Base-by-base conservation (phyloP, 2,329 filamentous ascomycete species). In the Talaromyces sp. region DNA sequence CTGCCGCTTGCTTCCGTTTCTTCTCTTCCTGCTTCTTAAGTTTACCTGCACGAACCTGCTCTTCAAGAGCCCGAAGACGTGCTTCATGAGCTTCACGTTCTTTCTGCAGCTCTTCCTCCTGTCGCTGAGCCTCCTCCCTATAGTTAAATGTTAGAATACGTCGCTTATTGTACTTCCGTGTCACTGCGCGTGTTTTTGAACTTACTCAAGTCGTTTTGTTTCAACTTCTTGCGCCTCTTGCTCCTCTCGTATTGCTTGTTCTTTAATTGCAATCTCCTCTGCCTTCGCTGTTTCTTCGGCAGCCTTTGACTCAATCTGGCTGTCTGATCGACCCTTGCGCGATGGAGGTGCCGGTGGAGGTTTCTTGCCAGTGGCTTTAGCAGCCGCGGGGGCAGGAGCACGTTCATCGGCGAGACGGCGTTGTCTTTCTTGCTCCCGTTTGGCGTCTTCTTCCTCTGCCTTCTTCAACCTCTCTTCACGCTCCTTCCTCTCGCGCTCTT, bases 11-110 rank as follows among this genome's bases (percentile, higher is more conserved):
- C 79, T 91, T 94, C 66, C 84, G 88, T 62, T 87, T 89, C 80
- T 96, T 97, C 77, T 97, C 94, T 73, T 99, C 94, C 65, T 95
- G 89, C 75, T 96, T 97, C 80, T 91, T 93, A 54, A 97, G 77
- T 78, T 97, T 99, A 67, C 92, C 91, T 70, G 92, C 89, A 62
- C 87, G 87, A 54, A 97, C 91, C 73, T 97, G 91, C 71, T 97
- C 91, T 74, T 99, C 92, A 8, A 99, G 83, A 15, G 91, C 91
- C 70, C 86, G 90, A 22, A 97, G 82, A 53, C 92, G 90, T 62
- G 89, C 89, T 65, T 89, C 85, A 40, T 92, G 86, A 55, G 89
- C 91, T 67, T 91, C 84, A 56, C 88, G 88, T 74, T 97, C 91
- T 64, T 82, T 85, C 33, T 84, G 85, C 57, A 96, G 81, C 60